Percentiles rank a stretch among this genome's conserved stretches.
Evolutionary conservation across 305 asterid genomes (phyloP).

Genomic region (Rubia peregrina): DNA sequence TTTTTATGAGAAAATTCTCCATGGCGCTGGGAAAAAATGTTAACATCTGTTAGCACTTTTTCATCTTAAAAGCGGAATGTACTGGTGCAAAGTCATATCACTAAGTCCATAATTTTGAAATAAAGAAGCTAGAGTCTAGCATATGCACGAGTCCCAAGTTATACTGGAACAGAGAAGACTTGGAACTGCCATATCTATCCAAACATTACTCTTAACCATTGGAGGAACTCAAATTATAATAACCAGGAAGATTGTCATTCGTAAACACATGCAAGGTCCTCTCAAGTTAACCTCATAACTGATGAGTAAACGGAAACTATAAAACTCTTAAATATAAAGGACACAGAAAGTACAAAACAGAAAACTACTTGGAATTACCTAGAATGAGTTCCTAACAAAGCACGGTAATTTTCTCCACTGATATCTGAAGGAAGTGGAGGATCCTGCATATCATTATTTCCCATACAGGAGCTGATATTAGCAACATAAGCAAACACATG

Average conservation of each 20-base stretch:
- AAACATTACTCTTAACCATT: background rate
- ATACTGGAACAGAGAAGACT: background rate
- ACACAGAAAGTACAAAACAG: background rate
- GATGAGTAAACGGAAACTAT: background rate
- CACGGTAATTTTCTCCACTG: constrained; percentile 65
- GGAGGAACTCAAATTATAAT: background rate
- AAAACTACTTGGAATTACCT: constrained; percentile 43
- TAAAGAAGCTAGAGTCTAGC: background rate
- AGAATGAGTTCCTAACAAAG: constrained; percentile 88
- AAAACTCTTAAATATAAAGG: background rate
- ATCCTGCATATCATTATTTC: constrained; percentile 48
- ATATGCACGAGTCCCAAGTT: background rate
- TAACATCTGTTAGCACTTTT: background rate
- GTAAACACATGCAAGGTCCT: background rate
- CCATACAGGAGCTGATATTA: constrained; percentile 21
- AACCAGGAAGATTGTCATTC: background rate
- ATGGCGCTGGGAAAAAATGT: constrained; percentile 54
- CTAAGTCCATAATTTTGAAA: background rate
- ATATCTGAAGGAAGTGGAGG: constrained; percentile 87
- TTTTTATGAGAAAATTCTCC: constrained; percentile 81
- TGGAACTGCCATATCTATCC: background rate
- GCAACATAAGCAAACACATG: background rate
- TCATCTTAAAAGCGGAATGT: background rate
- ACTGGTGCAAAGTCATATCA: background rate
- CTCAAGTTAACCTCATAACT: background rate